A percentile compares a stretch with the other conserved stretches of the same genome.
These are phyloP conservation scores for Umbilicus rupestris DNA, from an alignment of 164 flowering plant species.

Conservation along the genomic window DNA sequence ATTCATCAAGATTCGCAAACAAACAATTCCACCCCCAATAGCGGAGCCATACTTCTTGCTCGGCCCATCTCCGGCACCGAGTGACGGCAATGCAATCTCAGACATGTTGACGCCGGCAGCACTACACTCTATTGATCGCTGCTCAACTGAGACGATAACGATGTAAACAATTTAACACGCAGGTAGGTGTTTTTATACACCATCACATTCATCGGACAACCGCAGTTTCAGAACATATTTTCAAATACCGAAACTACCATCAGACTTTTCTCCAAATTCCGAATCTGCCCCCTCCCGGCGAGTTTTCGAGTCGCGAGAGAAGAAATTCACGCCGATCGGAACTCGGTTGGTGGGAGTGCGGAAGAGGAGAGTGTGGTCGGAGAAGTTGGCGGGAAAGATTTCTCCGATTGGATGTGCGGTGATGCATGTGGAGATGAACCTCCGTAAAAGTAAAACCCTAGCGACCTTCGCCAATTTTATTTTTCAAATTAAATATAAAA, in stretches of 20 bases:
- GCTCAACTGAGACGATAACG: background rate
- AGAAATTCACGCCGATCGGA: background rate
- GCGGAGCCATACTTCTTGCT: background rate
- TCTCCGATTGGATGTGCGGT: background rate
- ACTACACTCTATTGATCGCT: background rate
- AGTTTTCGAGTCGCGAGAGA: background rate
- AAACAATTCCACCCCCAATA: background rate
- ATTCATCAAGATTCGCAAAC: background rate
- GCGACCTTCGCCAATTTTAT: too few species aligned
- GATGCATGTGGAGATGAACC: background rate
- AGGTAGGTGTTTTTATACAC: background rate
- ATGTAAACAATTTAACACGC: background rate
- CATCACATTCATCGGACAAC: background rate
- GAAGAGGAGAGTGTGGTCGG: conserved; percentile 1
- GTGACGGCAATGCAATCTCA: background rate
- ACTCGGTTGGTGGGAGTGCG: background rate
- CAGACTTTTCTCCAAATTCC: background rate
- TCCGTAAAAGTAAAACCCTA: too few species aligned
- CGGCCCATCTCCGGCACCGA: background rate
- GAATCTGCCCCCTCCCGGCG: background rate
- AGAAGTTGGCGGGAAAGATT: background rate
- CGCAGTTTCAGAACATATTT: background rate
- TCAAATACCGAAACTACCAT: background rate
- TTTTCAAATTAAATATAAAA: too few species aligned
- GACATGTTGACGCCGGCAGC: background rate